Conservation (phyloP, 1,139 yeast species). For the Geotrichum histeridarum region DNA sequence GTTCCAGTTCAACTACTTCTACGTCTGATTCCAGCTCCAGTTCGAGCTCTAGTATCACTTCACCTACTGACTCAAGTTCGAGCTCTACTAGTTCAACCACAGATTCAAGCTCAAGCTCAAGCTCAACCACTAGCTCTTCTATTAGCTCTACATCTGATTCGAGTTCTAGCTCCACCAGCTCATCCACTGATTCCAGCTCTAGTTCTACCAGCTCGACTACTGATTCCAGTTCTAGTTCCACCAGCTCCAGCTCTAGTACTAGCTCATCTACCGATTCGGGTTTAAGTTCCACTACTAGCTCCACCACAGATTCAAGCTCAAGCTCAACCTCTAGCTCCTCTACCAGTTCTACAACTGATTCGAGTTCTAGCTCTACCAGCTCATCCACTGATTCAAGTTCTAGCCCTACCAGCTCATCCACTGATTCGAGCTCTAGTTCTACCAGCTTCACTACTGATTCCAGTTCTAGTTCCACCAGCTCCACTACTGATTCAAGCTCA, state of each 20-base stretch:
- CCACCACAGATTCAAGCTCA: not conserved
- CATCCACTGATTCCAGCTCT: too few species aligned
- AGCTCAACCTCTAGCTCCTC: not conserved
- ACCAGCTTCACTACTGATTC: not conserved
- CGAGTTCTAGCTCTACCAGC: not conserved
- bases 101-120: not conserved
- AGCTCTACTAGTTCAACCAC: not conserved
- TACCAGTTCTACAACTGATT: not conserved
- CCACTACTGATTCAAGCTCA: too few species aligned
- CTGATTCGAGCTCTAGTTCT: too few species aligned
- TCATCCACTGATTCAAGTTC: not conserved
- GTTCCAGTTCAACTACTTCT: too few species aligned
- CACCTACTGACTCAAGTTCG: not conserved
- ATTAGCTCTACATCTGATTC: not conserved
- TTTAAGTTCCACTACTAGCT: not conserved
- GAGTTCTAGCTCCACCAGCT: not conserved
- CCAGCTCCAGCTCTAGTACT: too few species aligned
- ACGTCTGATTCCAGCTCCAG: too few species aligned
- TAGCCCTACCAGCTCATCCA: too few species aligned
- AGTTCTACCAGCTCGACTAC: not conserved
- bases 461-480: too few species aligned
- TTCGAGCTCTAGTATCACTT: not conserved
- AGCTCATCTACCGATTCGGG: too few species aligned
- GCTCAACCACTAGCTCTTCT: not conserved
- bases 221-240: too few species aligned